Evolutionary conservation across 768 basidiomycete species (phyloP).

Genomic region (Gautieria morchelliformis): DNA sequence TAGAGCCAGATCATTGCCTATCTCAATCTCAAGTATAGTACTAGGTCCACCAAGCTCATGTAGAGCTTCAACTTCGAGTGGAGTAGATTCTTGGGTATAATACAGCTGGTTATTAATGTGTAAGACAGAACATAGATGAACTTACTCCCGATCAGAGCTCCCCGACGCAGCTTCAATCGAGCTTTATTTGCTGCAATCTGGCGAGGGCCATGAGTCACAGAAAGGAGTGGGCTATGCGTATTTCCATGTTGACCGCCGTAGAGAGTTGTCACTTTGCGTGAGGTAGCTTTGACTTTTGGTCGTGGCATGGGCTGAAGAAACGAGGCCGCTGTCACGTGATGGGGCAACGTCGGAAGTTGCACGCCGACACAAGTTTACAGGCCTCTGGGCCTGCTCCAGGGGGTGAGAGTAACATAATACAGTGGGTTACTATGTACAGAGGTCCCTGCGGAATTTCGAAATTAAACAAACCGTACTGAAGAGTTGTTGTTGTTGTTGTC

Average conservation of each 20-base stretch:
- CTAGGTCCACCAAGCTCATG: no score
- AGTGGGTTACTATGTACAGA: no score
- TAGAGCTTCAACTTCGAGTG: not conserved
- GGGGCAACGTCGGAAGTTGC: not conserved
- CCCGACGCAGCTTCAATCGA: not conserved
- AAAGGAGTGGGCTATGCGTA: not conserved
- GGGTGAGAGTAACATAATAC: no score
- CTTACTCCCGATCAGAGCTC: not conserved
- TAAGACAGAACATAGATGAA: not conserved
- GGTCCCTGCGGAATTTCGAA: no score
- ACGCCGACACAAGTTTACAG: no score
- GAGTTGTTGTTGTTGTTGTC: not conserved
- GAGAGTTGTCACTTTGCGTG: not conserved
- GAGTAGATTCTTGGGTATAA: not conserved
- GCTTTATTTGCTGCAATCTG: not conserved
- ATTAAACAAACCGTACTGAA: no score
- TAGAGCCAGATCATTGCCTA: no score
- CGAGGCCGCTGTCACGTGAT: not conserved
- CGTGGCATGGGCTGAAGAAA: not conserved
- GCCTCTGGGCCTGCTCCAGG: no score
- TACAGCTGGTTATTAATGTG: not conserved
- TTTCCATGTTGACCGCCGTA: not conserved
- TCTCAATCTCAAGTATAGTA: no score
- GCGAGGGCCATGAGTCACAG: not conserved
- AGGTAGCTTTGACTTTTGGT: not conserved